These are phyloP conservation scores for Lasiosphaeria hispida DNA, from an alignment of 495 filamentous ascomycete genomes.

Conservation along the genomic window DNA sequence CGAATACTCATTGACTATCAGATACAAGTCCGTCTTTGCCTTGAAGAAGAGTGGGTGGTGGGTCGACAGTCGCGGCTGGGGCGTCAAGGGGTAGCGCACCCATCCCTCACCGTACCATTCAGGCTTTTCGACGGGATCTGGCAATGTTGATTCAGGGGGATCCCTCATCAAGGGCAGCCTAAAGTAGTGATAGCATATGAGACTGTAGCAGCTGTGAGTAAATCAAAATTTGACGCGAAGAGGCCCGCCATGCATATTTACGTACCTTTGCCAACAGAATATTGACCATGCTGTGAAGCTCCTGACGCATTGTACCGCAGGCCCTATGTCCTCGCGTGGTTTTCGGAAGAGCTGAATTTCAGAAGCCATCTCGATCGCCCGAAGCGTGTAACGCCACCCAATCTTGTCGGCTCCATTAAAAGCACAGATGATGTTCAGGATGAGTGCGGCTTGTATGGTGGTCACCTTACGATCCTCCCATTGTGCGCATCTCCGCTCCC, in stretches of 20 bases:
- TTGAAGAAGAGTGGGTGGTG: slow-evolving; percentile 30
- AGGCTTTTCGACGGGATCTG: slow-evolving; percentile 28
- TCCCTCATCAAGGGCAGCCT: slow-evolving; percentile 23
- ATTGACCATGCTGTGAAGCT: slow-evolving; percentile 38
- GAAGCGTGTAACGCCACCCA: slow-evolving; percentile 32
- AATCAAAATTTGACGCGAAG: neutral
- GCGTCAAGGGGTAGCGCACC: slow-evolving; percentile 32
- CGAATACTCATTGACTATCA: slow-evolving; percentile 32
- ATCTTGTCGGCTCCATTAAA: slow-evolving; percentile 37
- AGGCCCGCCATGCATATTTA: neutral
- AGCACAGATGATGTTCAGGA: slow-evolving; percentile 30
- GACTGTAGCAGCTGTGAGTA: slow-evolving; percentile 11
- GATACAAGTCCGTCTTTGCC: slow-evolving; percentile 36
- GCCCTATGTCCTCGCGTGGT: neutral
- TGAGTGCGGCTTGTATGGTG: slow-evolving; percentile 35
- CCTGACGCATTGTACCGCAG: slow-evolving; percentile 24
- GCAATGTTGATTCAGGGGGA: slow-evolving; percentile 30
- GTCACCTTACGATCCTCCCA: slow-evolving; percentile 30
- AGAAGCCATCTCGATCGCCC: slow-evolving; percentile 35
- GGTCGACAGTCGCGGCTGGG: slow-evolving; percentile 21
- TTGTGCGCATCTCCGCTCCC: slow-evolving; percentile 16
- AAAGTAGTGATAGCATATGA: slow-evolving; percentile 31
- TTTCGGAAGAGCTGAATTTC: slow-evolving; percentile 30
- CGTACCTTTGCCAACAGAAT: slow-evolving; percentile 39
- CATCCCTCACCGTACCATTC: slow-evolving; percentile 41